Evolutionary conservation across 176 grass and related monocot genomes (phyloP).

Genomic region (Dendrocalamus sinicus): DNA sequence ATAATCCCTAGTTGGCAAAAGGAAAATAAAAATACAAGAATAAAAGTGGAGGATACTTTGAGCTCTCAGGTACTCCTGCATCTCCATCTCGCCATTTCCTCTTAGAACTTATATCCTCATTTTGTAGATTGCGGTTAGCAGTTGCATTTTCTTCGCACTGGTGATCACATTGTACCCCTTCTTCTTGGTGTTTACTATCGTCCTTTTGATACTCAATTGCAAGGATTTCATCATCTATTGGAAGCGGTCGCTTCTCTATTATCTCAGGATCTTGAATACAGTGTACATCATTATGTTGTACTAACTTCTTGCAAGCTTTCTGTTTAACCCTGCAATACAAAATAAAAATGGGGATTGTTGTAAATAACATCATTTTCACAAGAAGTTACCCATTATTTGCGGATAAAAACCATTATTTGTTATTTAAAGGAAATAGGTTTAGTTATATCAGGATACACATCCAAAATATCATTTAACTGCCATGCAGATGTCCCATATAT

Average conservation of each 20-base stretch:
- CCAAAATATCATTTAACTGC: background rate
- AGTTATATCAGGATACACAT: background rate
- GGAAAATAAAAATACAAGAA: conserved; percentile 24
- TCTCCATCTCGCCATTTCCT: conserved; percentile 61
- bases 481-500: conserved; percentile 5
- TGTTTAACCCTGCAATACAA: conserved; percentile 60
- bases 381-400: conserved; percentile 4
- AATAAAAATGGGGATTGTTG: conserved; percentile 4
- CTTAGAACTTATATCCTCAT: conserved; percentile 46
- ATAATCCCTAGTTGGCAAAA: conserved; percentile 5
- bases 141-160: conserved; percentile 51
- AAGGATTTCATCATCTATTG: conserved; percentile 47
- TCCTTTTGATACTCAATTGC: conserved; percentile 49
- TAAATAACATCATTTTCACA: conserved; percentile 24
- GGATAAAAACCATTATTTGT: background rate
- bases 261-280: conserved; percentile 53
- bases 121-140: conserved; percentile 16
- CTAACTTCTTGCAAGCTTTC: conserved; percentile 52
- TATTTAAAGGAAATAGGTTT: background rate
- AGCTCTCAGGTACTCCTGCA: conserved; percentile 53
- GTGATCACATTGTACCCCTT: conserved; percentile 41
- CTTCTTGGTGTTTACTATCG: conserved; percentile 33
- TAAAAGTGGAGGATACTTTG: conserved; percentile 61
- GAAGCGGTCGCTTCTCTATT: conserved; percentile 48
- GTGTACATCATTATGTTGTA: conserved; percentile 46